A percentile compares a stretch with the other conserved stretches of the same genome.
phyloP scores from a whole-genome alignment of 352 stramenopile genomes.

The Pythium pyrilobum region DNA sequence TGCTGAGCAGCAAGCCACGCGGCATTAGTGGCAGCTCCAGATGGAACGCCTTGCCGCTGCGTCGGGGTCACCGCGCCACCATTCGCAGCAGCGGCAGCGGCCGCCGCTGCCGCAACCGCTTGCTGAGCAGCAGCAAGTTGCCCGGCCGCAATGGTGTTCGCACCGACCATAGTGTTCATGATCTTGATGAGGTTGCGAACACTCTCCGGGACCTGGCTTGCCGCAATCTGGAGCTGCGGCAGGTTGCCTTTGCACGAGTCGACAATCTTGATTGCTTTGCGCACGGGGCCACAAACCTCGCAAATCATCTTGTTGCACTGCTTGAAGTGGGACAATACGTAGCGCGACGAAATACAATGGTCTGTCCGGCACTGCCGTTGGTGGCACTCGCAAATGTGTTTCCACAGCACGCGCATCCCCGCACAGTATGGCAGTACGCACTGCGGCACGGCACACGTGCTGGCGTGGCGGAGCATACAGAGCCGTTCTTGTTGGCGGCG shows the following conservation, averaged over 20 bases:
- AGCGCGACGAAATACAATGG: conserved; percentile 85
- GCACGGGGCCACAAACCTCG: conserved; percentile 83
- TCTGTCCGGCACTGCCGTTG: conserved; percentile 83
- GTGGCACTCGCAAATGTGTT: conserved; percentile 88
- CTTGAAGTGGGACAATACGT: conserved; percentile 88
- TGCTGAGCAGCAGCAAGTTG: conserved; percentile 7
- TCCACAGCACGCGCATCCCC: conserved; percentile 88
- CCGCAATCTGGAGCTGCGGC: conserved; percentile 61
- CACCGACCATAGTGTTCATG: conserved; percentile 71
- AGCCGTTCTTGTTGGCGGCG: conserved; percentile 81
- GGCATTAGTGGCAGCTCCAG: conserved; percentile 6
- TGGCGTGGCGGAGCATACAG: conserved; percentile 85
- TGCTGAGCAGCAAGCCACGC: conserved; percentile 21
- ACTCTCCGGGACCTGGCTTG: conserved; percentile 62
- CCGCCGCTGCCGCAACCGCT: conserved; percentile 5
- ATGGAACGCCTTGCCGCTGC: conserved; percentile 7
- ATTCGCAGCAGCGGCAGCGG: conserved; percentile 1
- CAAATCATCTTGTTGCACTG: conserved; percentile 91
- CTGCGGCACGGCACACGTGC: conserved; percentile 57
- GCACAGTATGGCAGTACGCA: conserved; percentile 82
- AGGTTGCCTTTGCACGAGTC: conserved; percentile 76
- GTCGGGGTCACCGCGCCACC: neutral
- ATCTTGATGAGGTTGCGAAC: conserved; percentile 84
- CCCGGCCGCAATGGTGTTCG: conserved; percentile 6
- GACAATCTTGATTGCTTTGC: conserved; percentile 85